Conservation (phyloP, 2,329 filamentous ascomycete genomes). For the Xylariales sp. region DNA sequence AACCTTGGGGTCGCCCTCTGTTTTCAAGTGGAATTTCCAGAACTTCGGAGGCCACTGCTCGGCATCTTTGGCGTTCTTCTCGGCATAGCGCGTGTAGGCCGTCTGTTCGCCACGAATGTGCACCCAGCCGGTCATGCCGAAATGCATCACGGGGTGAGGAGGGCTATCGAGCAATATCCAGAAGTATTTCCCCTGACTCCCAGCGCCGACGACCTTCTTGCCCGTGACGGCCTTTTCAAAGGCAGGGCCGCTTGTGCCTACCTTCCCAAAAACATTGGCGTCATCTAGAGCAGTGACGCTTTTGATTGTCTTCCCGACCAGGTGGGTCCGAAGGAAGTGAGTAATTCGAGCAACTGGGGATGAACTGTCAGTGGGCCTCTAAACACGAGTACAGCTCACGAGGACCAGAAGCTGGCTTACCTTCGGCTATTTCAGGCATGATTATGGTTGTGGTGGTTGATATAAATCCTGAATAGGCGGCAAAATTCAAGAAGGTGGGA, state of each 20-base stretch:
- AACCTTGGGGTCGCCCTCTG: constrained; percentile 47
- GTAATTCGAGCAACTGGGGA: constrained; percentile 78
- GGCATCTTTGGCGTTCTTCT: constrained; percentile 58
- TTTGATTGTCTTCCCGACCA: constrained; percentile 78
- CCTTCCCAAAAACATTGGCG: constrained; percentile 84
- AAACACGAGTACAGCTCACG: constrained; percentile 1
- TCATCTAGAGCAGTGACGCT: constrained; percentile 73
- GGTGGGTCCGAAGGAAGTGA: constrained; percentile 74
- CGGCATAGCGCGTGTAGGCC: constrained; percentile 79
- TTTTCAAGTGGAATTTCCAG: constrained; percentile 79
- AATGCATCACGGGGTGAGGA: constrained; percentile 86
- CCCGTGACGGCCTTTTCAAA: constrained; percentile 72
- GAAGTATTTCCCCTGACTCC: constrained; percentile 95
- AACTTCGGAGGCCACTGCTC: constrained; percentile 83
- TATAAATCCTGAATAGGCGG: too few species aligned
- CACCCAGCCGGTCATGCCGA: constrained; percentile 83
- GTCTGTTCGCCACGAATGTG: constrained; percentile 77
- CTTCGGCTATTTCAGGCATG: constrained; percentile 25
- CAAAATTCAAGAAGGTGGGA: too few species aligned
- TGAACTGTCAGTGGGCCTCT: not conserved
- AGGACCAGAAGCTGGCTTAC: constrained; percentile 12
- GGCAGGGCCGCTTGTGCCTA: constrained; percentile 70
- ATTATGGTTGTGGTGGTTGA: not conserved
- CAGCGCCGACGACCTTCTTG: constrained; percentile 65
- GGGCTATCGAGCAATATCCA: constrained; percentile 73